Evolutionary conservation across 139 green algal species (phyloP).

Genomic region (Klebsormidium nitens): DNA sequence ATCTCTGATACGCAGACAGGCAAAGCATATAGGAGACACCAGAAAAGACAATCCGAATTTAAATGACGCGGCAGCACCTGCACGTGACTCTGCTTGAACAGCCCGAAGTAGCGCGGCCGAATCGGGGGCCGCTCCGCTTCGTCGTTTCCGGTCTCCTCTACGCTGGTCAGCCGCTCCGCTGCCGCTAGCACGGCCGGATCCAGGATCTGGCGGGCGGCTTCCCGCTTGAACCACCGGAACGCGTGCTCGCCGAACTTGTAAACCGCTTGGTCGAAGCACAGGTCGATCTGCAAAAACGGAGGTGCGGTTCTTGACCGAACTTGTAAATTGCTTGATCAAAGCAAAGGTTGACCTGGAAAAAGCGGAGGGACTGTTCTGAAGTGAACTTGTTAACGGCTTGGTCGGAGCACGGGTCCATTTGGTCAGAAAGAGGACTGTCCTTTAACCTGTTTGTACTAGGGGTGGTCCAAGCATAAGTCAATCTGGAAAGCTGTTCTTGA

Average conservation of each 20-base stretch:
- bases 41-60: too few species aligned
- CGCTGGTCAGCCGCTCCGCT: neutral
- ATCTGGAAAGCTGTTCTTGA: too few species aligned
- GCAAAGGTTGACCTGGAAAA: slow-evolving; percentile 33
- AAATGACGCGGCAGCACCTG: slow-evolving; percentile 1
- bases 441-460: too few species aligned
- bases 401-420: too few species aligned
- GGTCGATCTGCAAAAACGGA: slow-evolving; percentile 27
- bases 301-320: slow-evolving; percentile 16
- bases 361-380: slow-evolving; percentile 12
- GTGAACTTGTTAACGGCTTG: slow-evolving; percentile 27
- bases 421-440: too few species aligned
- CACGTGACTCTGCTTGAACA: slow-evolving; percentile 10
- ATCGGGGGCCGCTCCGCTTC: too few species aligned
- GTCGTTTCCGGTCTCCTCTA: too few species aligned
- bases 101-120: neutral
- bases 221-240: slow-evolving; percentile 20
- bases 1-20: too few species aligned
- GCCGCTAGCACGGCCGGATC: slow-evolving; percentile 22
- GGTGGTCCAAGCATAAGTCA: too few species aligned
- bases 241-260: slow-evolving; percentile 22
- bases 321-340: slow-evolving; percentile 37
- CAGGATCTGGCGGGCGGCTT: slow-evolving; percentile 11
- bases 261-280: slow-evolving; percentile 40
- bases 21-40: too few species aligned